Base-by-base conservation (phyloP, 2,329 filamentous ascomycete genomes). In the Ophiostoma himal-ulmi region DNA sequence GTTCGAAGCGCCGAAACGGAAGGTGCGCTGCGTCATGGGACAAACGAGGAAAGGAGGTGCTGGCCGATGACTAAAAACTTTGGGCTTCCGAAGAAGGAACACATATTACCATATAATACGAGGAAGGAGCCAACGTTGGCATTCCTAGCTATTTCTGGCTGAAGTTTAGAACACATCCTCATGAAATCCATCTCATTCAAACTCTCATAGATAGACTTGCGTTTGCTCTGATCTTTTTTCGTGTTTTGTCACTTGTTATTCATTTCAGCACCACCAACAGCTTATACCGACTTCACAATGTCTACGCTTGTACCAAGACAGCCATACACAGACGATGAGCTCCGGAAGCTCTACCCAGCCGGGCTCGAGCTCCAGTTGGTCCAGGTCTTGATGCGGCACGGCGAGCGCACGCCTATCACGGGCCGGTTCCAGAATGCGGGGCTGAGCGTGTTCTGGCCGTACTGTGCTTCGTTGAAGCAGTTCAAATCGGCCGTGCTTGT, bases 401-500 rank as follows among this genome's bases (percentile, higher is more conserved):
- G 91, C 80, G 87, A 89, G 82, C 89, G 94, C 71, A 94, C 90
- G 8, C 94, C 94, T 37, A 91, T 98, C 37, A 91, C 88, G 71
- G 85, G 91, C n/a, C 90, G 95, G 54, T 97, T 99, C 79, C 87
- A 91, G 77, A 95, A 94, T 81, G 86, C 87, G 67, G 88, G 88
- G 13, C 83, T 90, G n/a, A 78, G 81, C 62, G 78, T 84, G 68
- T 89, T 88, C 80, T 99, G 95, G 95, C 93, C 95, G 1, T 98
- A 97, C 81, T 99, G 95, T 81, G 86, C 87, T 74, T 87, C 89
- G 70, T 91, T 91, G 30, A 86, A 88, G 71, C 89, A 90, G 74
- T 85, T 98, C 77, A 87, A 80, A 72, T 81, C 81, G 39, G 81
- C 80, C 73, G 79, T 87, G 41, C 81, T 87, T 48, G 80, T 83